A percentile compares a stretch with the other conserved stretches of the same genome.
Conservation (phyloP, 345 rosid species). For the Aquilaria yunnanensis region DNA sequence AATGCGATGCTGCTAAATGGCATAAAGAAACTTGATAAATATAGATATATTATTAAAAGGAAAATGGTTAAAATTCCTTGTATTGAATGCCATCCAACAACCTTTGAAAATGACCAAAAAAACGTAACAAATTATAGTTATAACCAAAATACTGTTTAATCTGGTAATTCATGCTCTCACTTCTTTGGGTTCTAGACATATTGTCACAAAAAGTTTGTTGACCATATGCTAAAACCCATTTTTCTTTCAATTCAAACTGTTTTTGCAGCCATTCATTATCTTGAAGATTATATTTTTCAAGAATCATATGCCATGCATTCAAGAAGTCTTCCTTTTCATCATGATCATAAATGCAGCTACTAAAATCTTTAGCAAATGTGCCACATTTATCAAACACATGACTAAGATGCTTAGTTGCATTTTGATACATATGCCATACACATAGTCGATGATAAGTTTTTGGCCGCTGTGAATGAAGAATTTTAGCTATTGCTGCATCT, state of each 20-base stretch:
- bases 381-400: not conserved
- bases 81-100: not conserved
- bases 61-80: not conserved
- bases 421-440: slow-evolving; percentile 6
- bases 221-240: not conserved
- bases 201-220: not conserved
- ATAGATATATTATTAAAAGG: no score
- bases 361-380: not conserved
- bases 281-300: slow-evolving; percentile 5
- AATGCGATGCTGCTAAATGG: no score
- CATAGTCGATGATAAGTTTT: not conserved
- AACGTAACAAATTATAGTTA: not conserved
- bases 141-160: not conserved
- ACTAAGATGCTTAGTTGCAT: not conserved
- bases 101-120: slow-evolving; percentile 4
- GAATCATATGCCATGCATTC: not conserved
- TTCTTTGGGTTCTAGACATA: not conserved
- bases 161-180: not conserved
- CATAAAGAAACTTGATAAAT: no score
- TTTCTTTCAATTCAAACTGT: not conserved
- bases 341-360: slow-evolving; percentile 4
- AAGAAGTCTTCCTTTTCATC: slow-evolving; percentile 2
- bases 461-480: not conserved
- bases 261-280: not conserved
- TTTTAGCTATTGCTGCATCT: slow-evolving; percentile 4